These are phyloP conservation scores for Colletotrichum orchidophilum DNA, from an alignment of 2,329 filamentous ascomycete genomes.

Conservation along the genomic window DNA sequence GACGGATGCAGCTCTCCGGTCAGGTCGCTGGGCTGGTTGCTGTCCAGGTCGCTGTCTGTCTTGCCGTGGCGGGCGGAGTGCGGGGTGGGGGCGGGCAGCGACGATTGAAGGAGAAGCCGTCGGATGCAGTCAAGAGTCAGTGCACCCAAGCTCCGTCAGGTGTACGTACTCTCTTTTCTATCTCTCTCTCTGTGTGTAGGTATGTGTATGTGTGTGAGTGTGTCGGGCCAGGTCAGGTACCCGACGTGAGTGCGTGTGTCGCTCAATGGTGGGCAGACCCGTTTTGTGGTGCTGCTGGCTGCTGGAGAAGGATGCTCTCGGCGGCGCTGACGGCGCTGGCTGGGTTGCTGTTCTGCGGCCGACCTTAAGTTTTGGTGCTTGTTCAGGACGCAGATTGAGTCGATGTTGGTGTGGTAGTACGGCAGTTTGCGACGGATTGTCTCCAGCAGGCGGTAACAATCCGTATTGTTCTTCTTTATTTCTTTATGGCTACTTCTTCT, in stretches of 20 bases:
- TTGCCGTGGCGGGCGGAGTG: conserved; percentile 26
- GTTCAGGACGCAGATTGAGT: background rate
- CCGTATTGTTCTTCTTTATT: background rate
- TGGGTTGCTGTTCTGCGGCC: conserved; percentile 26
- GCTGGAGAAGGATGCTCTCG: conserved; percentile 2
- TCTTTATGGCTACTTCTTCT: conserved; percentile 2
- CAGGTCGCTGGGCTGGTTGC: background rate
- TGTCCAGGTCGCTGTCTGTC: conserved; percentile 16
- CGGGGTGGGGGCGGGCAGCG: conserved; percentile 29
- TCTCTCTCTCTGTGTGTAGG: background rate
- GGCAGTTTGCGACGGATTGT: background rate
- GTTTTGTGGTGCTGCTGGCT: background rate
- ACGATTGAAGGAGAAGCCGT: conserved; percentile 21
- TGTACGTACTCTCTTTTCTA: conserved; percentile 27
- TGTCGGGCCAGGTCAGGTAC: background rate
- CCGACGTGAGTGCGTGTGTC: background rate
- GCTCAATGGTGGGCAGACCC: background rate
- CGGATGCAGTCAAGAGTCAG: conserved; percentile 11
- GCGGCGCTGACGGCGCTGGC: background rate
- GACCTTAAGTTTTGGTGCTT: background rate
- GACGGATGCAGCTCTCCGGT: conserved; percentile 29
- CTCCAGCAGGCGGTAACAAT: background rate
- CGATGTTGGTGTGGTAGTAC: background rate
- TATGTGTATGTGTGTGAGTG: too few species aligned
- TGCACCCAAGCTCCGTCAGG: conserved; percentile 9